Evolutionary conservation across 2,329 filamentous ascomycete species (phyloP).

Genomic region (Mollisia scopiformis): DNA sequence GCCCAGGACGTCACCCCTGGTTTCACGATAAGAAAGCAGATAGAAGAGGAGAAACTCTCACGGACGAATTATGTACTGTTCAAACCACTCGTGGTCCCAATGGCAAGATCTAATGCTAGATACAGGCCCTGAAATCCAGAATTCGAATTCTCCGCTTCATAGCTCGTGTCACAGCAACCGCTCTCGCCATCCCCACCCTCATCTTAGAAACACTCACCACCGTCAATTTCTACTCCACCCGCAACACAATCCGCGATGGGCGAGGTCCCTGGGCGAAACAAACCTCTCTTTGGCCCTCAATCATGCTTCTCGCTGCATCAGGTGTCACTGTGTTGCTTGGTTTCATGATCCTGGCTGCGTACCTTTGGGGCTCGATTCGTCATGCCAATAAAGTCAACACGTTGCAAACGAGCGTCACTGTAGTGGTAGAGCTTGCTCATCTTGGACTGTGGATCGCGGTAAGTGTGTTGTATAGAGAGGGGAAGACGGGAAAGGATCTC

Average conservation of each 20-base stretch:
- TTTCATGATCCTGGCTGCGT: slow-evolving; percentile 18
- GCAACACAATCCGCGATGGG: slow-evolving; percentile 5
- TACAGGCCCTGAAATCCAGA: slow-evolving; percentile 12
- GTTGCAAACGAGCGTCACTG: slow-evolving; percentile 12
- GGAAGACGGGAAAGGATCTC: slow-evolving; percentile 25
- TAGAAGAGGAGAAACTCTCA: background rate
- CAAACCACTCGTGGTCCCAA: background rate
- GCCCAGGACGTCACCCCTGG: background rate
- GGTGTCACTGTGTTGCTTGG: slow-evolving; percentile 19
- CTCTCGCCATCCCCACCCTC: slow-evolving; percentile 12
- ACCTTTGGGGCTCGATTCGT: slow-evolving; percentile 15
- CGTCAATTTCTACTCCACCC: slow-evolving; percentile 13
- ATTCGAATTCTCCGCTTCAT: slow-evolving; percentile 19
- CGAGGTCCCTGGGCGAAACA: slow-evolving; percentile 20
- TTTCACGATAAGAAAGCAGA: background rate
- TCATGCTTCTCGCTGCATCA: slow-evolving; percentile 20
- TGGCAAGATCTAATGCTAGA: background rate
- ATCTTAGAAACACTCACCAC: slow-evolving; percentile 19
- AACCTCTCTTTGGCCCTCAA: slow-evolving; percentile 18
- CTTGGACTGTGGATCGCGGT: slow-evolving; percentile 23
- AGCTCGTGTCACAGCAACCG: slow-evolving; percentile 14
- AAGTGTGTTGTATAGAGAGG: slow-evolving; percentile 21
- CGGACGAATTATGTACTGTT: background rate
- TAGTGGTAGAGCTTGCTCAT: slow-evolving; percentile 16
- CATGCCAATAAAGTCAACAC: slow-evolving; percentile 18